Conservation (phyloP, 2,329 filamentous ascomycete genomes). For the Pseudopithomyces maydicus region DNA sequence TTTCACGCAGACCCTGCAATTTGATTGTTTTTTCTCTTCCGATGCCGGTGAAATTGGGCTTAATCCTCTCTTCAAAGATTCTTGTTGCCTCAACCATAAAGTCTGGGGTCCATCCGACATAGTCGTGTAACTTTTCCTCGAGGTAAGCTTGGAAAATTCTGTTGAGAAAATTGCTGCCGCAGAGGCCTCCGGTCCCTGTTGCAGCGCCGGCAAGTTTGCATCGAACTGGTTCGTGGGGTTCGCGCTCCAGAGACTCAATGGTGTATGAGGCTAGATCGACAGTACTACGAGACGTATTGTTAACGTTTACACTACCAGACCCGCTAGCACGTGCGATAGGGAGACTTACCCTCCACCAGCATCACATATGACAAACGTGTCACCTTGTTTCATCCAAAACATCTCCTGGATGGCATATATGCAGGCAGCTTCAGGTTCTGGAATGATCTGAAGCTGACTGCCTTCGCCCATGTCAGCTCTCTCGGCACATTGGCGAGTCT, state of each 20-base stretch:
- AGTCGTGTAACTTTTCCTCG: not conserved
- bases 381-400: not conserved
- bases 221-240: not conserved
- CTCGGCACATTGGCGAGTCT: slow-evolving; percentile 2
- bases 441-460: slow-evolving; percentile 4
- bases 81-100: no score
- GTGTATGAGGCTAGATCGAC: slow-evolving; percentile 8
- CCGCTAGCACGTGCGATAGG: not conserved
- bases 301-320: not conserved
- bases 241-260: not conserved
- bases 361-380: slow-evolving; percentile 8
- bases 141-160: slow-evolving; percentile 4
- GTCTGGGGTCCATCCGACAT: not conserved
- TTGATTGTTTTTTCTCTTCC: not conserved
- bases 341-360: slow-evolving; percentile 8
- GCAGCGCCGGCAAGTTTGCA: slow-evolving; percentile 5
- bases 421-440: slow-evolving; percentile 7
- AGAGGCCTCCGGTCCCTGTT: slow-evolving; percentile 1
- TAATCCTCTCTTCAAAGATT: no score
- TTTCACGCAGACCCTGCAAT: not conserved
- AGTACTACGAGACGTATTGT: not conserved
- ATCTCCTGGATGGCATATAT: slow-evolving; percentile 5
- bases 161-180: slow-evolving; percentile 7
- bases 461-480: slow-evolving; percentile 5
- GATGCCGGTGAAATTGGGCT: no score